These are phyloP conservation scores for Eragrostis curvula DNA, from an alignment of 176 grass and related monocot species.

Conservation along the genomic window DNA sequence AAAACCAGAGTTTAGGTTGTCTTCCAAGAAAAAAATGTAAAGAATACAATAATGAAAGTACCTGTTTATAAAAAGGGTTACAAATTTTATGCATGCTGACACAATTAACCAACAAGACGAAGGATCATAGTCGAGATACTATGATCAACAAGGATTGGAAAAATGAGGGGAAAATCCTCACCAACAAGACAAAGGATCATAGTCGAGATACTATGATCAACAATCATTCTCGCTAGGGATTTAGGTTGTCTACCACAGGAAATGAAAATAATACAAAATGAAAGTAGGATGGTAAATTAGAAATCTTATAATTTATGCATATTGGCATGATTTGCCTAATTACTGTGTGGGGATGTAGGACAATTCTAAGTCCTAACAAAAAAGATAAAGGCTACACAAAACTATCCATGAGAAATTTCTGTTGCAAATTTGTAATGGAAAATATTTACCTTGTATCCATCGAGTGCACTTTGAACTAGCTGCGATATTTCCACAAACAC, in stretches of 20 bases:
- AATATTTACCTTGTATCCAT: constrained; percentile 89
- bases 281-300: too few relatives aligned
- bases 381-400: background rate
- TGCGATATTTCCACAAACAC: constrained; percentile 97
- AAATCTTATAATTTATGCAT: background rate
- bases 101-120: background rate
- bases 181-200: background rate
- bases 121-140: background rate
- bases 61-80: background rate
- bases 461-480: constrained; percentile 90
- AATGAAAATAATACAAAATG: too few relatives aligned
- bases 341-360: background rate
- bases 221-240: too few relatives aligned
- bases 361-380: too few relatives aligned
- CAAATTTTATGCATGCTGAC: background rate
- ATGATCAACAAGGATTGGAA: background rate
- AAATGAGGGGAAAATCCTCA: background rate
- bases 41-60: background rate
- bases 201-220: too few relatives aligned
- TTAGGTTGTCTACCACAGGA: too few relatives aligned
- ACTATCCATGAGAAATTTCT: background rate
- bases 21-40: background rate
- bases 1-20: too few relatives aligned
- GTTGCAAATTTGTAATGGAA: background rate
- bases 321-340: background rate